Percentiles rank a stretch among this genome's conserved stretches.
These are phyloP conservation scores for Penicillium atrosanguineum DNA, from an alignment of 495 filamentous ascomycete species.

Conservation along the genomic window DNA sequence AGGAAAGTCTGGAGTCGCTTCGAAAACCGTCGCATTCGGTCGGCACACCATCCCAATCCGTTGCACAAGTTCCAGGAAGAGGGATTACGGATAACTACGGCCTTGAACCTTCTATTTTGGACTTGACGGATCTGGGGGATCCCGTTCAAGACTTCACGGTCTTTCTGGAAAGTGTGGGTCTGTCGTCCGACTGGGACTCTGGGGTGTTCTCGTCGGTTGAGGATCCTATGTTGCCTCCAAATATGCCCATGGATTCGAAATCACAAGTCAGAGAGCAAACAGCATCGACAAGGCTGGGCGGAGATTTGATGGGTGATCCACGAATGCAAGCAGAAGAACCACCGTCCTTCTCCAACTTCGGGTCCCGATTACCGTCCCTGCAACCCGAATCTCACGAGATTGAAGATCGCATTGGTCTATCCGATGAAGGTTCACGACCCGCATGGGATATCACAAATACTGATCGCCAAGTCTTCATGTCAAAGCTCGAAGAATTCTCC, in stretches of 20 bases:
- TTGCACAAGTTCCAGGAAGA: slow-evolving; percentile 36
- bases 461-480: slow-evolving; percentile 61
- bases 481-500: slow-evolving; percentile 63
- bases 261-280: slow-evolving; percentile 29
- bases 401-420: slow-evolving; percentile 47
- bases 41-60: slow-evolving; percentile 31
- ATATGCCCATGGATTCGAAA: slow-evolving; percentile 41
- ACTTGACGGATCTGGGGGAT: slow-evolving; percentile 46
- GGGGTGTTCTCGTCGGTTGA: slow-evolving; percentile 48
- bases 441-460: slow-evolving; percentile 65
- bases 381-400: slow-evolving; percentile 62
- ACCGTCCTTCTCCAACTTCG: slow-evolving; percentile 61
- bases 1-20: slow-evolving; percentile 43
- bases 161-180: slow-evolving; percentile 48
- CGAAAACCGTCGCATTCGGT: slow-evolving; percentile 37
- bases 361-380: slow-evolving; percentile 66
- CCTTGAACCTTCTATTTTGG: slow-evolving; percentile 46
- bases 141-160: slow-evolving; percentile 51
- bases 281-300: slow-evolving; percentile 28
- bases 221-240: slow-evolving; percentile 40
- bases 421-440: slow-evolving; percentile 45
- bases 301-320: slow-evolving; percentile 38
- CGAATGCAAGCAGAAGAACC: slow-evolving; percentile 38
- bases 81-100: slow-evolving; percentile 46
- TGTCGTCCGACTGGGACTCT: slow-evolving; percentile 52